phyloP scores from a whole-genome alignment of 768 basidiomycete genomes.

The Lentinula guzmanii region DNA sequence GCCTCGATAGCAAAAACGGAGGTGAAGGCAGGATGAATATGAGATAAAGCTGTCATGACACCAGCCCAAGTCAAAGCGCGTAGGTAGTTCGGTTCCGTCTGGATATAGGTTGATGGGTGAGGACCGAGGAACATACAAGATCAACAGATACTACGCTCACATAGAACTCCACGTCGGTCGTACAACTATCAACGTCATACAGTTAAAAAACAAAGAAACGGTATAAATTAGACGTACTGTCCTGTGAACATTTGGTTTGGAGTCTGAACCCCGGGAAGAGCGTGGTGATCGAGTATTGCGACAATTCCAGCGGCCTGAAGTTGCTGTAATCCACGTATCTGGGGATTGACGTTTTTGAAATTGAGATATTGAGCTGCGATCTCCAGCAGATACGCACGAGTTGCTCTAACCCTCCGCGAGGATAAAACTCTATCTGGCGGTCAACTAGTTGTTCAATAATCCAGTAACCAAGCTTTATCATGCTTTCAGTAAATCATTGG shows the following conservation, averaged over 20 bases:
- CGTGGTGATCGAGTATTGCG: conserved; percentile 61
- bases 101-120: neutral
- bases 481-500: neutral
- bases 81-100: conserved; percentile 70
- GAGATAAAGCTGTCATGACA: conserved; percentile 69
- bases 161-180: conserved; percentile 65
- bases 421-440: conserved; percentile 53
- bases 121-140: neutral
- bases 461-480: conserved; percentile 70
- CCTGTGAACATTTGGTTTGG: conserved; percentile 64
- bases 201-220: neutral
- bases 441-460: conserved; percentile 70
- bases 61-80: conserved; percentile 79
- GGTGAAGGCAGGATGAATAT: conserved; percentile 60
- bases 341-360: neutral
- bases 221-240: conserved; percentile 29
- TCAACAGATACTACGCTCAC: conserved; percentile 29
- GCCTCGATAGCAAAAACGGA: conserved; percentile 70
- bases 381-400: conserved; percentile 37
- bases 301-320: conserved; percentile 58
- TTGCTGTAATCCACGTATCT: conserved; percentile 61
- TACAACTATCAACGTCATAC: conserved; percentile 42
- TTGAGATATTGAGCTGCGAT: neutral
- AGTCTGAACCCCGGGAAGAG: conserved; percentile 62
- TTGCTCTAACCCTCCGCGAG: conserved; percentile 61